Evolutionary conservation across 441 rosid species (phyloP).

Genomic region (Manihot esculenta): DNA sequence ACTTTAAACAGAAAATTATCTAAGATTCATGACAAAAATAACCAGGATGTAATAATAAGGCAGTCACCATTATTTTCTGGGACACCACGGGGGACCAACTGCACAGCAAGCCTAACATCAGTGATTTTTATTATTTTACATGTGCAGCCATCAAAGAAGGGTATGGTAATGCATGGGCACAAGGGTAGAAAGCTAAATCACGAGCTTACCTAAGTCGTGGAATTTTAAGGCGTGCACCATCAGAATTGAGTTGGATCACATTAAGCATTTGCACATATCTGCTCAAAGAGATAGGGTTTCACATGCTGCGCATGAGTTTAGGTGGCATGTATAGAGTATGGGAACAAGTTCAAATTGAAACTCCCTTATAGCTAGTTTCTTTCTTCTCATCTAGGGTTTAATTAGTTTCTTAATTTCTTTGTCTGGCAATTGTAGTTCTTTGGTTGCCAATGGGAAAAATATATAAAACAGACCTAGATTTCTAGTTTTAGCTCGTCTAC

Average conservation of each 20-base stretch:
- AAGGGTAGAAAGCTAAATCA: constrained; percentile 4
- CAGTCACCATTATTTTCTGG: background rate
- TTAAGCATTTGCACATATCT: constrained; percentile 2
- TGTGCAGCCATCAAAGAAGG: background rate
- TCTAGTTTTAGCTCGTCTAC: too few relatives aligned
- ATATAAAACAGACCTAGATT: too few relatives aligned
- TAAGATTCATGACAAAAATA: too few relatives aligned
- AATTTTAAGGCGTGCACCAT: constrained; percentile 8
- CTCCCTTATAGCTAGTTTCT: too few relatives aligned
- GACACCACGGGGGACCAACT: background rate
- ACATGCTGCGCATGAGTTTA: constrained; percentile 20
- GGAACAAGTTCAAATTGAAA: too few relatives aligned
- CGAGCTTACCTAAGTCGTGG: background rate
- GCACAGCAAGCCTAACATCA: too few relatives aligned
- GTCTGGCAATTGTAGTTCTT: too few relatives aligned
- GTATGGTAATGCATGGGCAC: constrained; percentile 6
- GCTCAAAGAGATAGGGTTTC: constrained; percentile 21
- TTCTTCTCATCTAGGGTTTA: too few relatives aligned
- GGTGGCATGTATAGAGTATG: background rate
- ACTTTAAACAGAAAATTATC: too few relatives aligned
- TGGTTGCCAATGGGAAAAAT: too few relatives aligned
- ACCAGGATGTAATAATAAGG: background rate
- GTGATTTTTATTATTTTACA: background rate
- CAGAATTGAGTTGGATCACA: constrained; percentile 22
- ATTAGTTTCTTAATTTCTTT: too few relatives aligned